Conservation (phyloP, 768 basidiomycete genomes). For the Termitomyces eurrhizus region DNA sequence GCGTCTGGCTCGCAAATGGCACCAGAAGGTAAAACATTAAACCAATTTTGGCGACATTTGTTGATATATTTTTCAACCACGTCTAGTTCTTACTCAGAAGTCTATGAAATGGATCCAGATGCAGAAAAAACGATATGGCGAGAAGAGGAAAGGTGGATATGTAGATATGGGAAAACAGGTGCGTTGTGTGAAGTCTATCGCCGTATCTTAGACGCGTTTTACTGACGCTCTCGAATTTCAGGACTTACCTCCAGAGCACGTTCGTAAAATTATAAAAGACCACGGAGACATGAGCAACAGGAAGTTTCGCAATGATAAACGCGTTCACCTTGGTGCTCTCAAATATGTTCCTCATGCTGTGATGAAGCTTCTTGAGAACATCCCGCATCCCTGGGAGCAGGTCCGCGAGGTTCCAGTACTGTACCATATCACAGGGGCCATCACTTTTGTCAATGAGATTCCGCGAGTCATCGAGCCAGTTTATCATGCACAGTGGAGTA, state of each 20-base stretch:
- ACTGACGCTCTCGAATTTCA: conserved; percentile 26
- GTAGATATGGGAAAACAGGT: conserved; percentile 95
- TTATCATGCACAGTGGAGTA: conserved; percentile 99
- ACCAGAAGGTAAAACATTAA: conserved; percentile 37
- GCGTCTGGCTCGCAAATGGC: conserved; percentile 42
- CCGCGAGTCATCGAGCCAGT: conserved; percentile 96
- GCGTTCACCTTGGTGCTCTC: conserved; percentile 96
- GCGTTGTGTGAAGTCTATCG: conserved; percentile 9
- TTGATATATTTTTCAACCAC: conserved; percentile 12
- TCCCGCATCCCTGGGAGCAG: conserved; percentile 98
- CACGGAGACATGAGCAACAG: conserved; percentile 99
- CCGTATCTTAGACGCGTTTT: conserved; percentile 2
- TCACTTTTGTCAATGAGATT: conserved; percentile 98
- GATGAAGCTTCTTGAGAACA: conserved; percentile 98
- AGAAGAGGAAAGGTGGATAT: conserved; percentile 84
- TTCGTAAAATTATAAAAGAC: conserved; percentile 99
- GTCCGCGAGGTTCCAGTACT: conserved; percentile 98
- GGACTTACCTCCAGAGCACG: conserved; percentile 96
- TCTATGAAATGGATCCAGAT: conserved; percentile 95
- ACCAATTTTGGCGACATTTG: conserved; percentile 14
- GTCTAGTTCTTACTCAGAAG: conserved; percentile 74
- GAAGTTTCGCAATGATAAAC: conserved; percentile 99
- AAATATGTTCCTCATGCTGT: conserved; percentile 99
- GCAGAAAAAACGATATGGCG: conserved; percentile 90
- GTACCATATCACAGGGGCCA: conserved; percentile 99